Base-by-base conservation (phyloP, 139 green algal genomes). In the Coelastrella sp. region DNA sequence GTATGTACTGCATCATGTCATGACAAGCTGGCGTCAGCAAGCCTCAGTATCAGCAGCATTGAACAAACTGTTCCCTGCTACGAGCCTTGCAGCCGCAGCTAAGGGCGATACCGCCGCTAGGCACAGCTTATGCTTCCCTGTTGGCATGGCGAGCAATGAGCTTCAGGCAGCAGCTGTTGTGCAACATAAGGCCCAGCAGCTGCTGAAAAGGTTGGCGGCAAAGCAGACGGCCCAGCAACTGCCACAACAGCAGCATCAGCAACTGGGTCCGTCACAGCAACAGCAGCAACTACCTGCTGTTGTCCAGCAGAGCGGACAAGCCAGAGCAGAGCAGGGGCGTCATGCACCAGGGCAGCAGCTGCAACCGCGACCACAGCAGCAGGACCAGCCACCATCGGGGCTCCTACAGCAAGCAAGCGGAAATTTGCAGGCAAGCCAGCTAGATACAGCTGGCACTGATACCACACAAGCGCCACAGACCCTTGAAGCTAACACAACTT, bases 111-210 rank as follows among this genome's bases (percentile, higher is more conserved):
- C 11, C 14, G 22, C 7, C 32, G 20, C 11, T 8, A 16, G 6
- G 32, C 32, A 83, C 32, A 83, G 77, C 77, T 73, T 23, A 17
- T 76, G 56, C 19, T 23, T 64, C 17, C 58, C 19, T 68, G 16
- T 19, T 14, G 57, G 68, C 22, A 23, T 76, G 16, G 68, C 16
- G 5, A 76, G 22, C 22, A 17, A 76, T 22, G 22, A 23, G 17
- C 14, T 76, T 14, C 68, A 85, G 68, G 60, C 81, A 58, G 60
- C 81, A 87, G 82, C 82, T n/a, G 14, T 73, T 20, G 64, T 87
- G 16, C 82, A 87, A 65, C 54, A 58, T n/a, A 87, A 87, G 10
- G 64, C 65, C 16, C 82, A 87, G 82, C 82, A 87, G 82, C 64
- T 87, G 82, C 64, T 87, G 23, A 7, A 87, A 32, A 68, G 65